These are phyloP conservation scores for Ananas comosus DNA, from an alignment of 176 grass and related monocot genomes.

Conservation along the genomic window DNA sequence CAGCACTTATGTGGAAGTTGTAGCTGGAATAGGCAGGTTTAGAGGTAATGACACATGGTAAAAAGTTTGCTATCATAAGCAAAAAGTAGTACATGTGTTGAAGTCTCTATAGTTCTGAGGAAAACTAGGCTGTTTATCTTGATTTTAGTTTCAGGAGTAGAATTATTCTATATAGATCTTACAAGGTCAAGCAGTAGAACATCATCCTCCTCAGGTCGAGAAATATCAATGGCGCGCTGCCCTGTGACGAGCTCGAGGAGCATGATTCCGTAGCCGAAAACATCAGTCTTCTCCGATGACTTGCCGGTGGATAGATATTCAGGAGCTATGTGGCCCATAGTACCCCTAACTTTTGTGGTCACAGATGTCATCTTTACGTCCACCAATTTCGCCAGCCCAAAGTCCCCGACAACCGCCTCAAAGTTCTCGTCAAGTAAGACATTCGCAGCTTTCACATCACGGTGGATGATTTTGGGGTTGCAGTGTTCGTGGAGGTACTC, in stretches of 20 bases:
- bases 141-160: slow-evolving; percentile 5
- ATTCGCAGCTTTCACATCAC: slow-evolving; percentile 88
- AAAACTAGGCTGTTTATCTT: neutral
- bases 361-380: slow-evolving; percentile 68
- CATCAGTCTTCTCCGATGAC: slow-evolving; percentile 83
- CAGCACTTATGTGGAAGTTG: no score
- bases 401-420: slow-evolving; percentile 78
- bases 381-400: slow-evolving; percentile 64
- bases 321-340: slow-evolving; percentile 83
- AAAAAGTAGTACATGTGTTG: no score
- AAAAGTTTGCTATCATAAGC: no score
- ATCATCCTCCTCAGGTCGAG: slow-evolving; percentile 44
- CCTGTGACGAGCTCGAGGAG: slow-evolving; percentile 76
- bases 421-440: slow-evolving; percentile 64
- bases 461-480: slow-evolving; percentile 86
- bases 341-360: slow-evolving; percentile 54
- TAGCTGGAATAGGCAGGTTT: no score
- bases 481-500: slow-evolving; percentile 91
- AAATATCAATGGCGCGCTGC: slow-evolving; percentile 43
- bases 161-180: slow-evolving; percentile 12
- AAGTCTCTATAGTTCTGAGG: no score
- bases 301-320: slow-evolving; percentile 80
- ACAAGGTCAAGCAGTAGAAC: slow-evolving; percentile 71
- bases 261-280: slow-evolving; percentile 77
- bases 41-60: no score